Percentiles rank a stretch among this genome's conserved stretches.
These are phyloP conservation scores for Cryptococcus sp. DNA, from an alignment of 1,284 basidiomycete species.

Conservation along the genomic window DNA sequence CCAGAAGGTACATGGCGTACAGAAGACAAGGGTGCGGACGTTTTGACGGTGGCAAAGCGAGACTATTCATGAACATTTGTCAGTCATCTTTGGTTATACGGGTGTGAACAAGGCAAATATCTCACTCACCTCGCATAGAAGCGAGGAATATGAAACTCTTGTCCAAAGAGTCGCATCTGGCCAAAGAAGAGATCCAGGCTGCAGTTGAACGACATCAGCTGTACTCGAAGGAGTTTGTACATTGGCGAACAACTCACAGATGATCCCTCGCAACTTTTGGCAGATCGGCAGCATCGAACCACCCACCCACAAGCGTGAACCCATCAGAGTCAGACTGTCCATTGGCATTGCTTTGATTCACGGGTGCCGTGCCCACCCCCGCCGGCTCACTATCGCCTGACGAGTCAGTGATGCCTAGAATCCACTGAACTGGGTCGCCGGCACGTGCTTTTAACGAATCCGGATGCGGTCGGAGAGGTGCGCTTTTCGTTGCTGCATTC, in stretches of 20 bases:
- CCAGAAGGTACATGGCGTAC: constrained; percentile 46
- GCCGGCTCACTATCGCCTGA: constrained; percentile 5
- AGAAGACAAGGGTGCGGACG: constrained; percentile 45
- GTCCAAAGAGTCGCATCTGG: constrained; percentile 33
- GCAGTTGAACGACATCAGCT: background rate
- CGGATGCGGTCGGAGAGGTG: background rate
- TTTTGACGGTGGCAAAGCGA: constrained; percentile 33
- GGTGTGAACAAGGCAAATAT: background rate
- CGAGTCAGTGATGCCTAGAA: constrained; percentile 10
- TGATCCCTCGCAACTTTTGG: constrained; percentile 44
- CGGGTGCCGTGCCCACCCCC: constrained; percentile 1
- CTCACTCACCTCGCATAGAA: constrained; percentile 41
- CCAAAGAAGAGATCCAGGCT: constrained; percentile 44
- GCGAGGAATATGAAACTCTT: constrained; percentile 41
- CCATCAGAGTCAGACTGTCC: constrained; percentile 8
- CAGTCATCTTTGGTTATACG: background rate
- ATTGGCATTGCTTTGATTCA: background rate
- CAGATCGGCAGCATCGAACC: constrained; percentile 45
- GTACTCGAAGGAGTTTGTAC: background rate
- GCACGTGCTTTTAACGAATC: background rate
- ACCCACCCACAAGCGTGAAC: constrained; percentile 36
- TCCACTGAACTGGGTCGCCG: constrained; percentile 1
- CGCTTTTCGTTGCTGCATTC: background rate
- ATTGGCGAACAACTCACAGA: constrained; percentile 26
- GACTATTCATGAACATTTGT: constrained; percentile 10